Conservation (phyloP, 139 green algal genomes). For the Auxenochlorella pyrenoidosa region DNA sequence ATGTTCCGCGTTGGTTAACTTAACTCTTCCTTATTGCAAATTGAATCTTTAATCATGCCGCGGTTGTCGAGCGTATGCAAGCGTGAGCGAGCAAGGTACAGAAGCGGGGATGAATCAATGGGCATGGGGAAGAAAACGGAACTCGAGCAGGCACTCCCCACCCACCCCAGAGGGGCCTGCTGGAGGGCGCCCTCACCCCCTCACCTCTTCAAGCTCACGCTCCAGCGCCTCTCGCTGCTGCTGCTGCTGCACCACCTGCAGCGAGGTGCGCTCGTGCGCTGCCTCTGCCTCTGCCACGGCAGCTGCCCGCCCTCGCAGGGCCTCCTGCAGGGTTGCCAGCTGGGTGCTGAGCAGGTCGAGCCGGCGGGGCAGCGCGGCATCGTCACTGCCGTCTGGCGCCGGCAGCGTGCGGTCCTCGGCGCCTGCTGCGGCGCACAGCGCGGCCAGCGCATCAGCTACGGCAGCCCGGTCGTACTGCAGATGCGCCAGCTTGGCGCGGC, state of each 20-base stretch:
- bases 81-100: too few species aligned
- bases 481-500: not conserved
- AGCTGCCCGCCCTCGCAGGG: not conserved
- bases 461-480: not conserved
- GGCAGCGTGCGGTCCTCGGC: not conserved
- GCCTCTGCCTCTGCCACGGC: conserved; percentile 1
- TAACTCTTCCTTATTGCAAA: too few species aligned
- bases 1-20: too few species aligned
- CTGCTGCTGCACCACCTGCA: not conserved
- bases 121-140: not conserved
- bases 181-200: too few species aligned
- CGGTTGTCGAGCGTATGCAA: too few species aligned
- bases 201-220: conserved; percentile 2
- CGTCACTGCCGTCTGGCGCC: not conserved
- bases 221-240: conserved; percentile 9
- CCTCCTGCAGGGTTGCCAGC: not conserved
- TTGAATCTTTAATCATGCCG: too few species aligned
- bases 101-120: too few species aligned
- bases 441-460: not conserved
- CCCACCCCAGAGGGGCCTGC: too few species aligned
- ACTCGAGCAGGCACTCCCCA: not conserved
- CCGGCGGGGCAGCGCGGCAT: not conserved
- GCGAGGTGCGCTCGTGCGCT: not conserved
- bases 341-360: conserved; percentile 18
- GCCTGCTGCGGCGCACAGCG: conserved; percentile 1